Percentiles rank a stretch among this genome's conserved stretches.
Evolutionary conservation across 495 filamentous ascomycete genomes (phyloP).

Genomic region (Glonium stellatum): DNA sequence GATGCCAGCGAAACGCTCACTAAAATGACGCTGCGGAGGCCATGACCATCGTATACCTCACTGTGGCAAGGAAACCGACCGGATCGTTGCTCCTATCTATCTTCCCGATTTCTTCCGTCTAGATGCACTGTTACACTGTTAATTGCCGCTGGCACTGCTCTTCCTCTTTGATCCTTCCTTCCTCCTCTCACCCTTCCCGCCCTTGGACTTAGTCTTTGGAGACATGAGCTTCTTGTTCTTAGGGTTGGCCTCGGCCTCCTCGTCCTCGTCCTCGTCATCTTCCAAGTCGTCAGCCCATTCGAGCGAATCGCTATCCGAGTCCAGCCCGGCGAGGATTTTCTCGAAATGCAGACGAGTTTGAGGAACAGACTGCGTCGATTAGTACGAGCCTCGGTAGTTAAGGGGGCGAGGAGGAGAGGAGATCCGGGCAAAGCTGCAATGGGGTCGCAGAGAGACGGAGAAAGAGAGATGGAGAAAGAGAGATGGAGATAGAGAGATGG

Average conservation of each 20-base stretch:
- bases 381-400: too few species aligned
- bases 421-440: too few species aligned
- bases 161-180: slow-evolving; percentile 6
- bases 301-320: slow-evolving; percentile 8
- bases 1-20: too few species aligned
- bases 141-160: background rate
- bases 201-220: background rate
- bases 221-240: background rate
- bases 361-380: slow-evolving; percentile 28
- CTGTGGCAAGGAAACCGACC: too few species aligned
- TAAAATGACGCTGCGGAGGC: too few species aligned
- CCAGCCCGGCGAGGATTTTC: slow-evolving; percentile 28
- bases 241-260: background rate
- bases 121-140: slow-evolving; percentile 4
- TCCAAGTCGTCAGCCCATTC: background rate
- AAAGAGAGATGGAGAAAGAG: too few species aligned
- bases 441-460: too few species aligned
- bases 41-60: too few species aligned
- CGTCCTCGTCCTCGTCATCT: slow-evolving; percentile 10
- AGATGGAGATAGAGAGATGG: too few species aligned
- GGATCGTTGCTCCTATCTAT: too few species aligned
- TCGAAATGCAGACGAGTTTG: slow-evolving; percentile 35
- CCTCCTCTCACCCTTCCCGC: slow-evolving; percentile 4
- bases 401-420: too few species aligned
- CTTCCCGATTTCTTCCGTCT: too few species aligned